phyloP scores from a whole-genome alignment of 805 yeast genomes.

The Candida maesae region DNA sequence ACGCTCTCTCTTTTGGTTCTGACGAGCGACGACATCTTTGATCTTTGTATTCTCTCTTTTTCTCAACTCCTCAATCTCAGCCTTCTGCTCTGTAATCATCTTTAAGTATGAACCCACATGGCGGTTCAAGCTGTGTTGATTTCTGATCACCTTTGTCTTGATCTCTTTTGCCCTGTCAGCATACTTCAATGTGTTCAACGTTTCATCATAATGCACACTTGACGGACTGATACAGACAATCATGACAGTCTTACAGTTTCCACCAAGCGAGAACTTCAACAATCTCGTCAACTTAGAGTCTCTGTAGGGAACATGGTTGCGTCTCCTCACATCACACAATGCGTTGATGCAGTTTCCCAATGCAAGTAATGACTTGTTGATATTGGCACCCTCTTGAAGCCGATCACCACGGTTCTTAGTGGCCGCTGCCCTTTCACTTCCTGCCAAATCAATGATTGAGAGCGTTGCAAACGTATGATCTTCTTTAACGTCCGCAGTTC shows the following conservation, averaged over 20 bases:
- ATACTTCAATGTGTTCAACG: slow-evolving; percentile 84
- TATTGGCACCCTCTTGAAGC: slow-evolving; percentile 88
- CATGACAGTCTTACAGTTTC: slow-evolving; percentile 94
- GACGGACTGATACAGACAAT: slow-evolving; percentile 92
- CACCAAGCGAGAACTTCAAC: slow-evolving; percentile 85
- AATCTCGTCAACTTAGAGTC: slow-evolving; percentile 87
- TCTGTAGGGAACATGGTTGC: slow-evolving; percentile 81
- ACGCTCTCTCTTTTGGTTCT: slow-evolving; percentile 33
- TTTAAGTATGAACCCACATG: slow-evolving; percentile 83
- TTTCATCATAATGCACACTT: slow-evolving; percentile 85
- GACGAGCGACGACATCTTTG: slow-evolving; percentile 34
- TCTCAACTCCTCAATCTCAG: slow-evolving; percentile 66
- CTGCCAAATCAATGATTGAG: slow-evolving; percentile 89
- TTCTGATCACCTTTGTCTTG: slow-evolving; percentile 72
- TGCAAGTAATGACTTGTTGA: slow-evolving; percentile 82
- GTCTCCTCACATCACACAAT: slow-evolving; percentile 64
- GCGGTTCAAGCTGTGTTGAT: slow-evolving; percentile 69
- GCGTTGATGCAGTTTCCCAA: slow-evolving; percentile 94
- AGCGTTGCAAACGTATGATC: slow-evolving; percentile 74
- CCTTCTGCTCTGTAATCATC: slow-evolving; percentile 78
- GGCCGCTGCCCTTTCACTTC: slow-evolving; percentile 91
- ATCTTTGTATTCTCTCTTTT: slow-evolving; percentile 45
- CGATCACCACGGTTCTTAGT: slow-evolving; percentile 82
- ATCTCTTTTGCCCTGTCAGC: slow-evolving; percentile 91
- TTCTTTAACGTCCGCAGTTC: slow-evolving; percentile 60